Percentiles rank a stretch among this genome's conserved stretches.
Conservation (phyloP, 495 filamentous ascomycete species). For the Xylaria grammica region DNA sequence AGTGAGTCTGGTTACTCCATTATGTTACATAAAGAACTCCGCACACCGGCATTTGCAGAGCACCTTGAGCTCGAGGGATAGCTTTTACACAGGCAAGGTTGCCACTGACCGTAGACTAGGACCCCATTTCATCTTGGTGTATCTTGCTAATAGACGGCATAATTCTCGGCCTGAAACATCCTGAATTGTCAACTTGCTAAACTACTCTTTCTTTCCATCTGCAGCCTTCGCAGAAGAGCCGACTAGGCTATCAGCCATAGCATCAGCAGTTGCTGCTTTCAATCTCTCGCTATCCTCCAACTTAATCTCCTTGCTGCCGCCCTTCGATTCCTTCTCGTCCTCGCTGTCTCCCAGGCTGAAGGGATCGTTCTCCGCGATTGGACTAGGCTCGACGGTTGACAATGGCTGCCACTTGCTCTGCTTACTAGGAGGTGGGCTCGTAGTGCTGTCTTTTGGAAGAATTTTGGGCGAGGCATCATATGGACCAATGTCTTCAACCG, state of each 20-base stretch:
- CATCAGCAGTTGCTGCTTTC: slow-evolving; percentile 73
- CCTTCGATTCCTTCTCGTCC: slow-evolving; percentile 84
- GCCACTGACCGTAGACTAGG: neutral
- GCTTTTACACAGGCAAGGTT: neutral
- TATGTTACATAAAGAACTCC: neutral
- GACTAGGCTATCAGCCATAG: slow-evolving; percentile 60
- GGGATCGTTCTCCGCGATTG: slow-evolving; percentile 89
- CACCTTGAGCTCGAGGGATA: neutral
- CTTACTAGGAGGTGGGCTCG: slow-evolving; percentile 55
- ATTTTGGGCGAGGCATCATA: slow-evolving; percentile 66
- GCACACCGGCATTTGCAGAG: too few relatives aligned
- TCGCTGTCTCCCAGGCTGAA: slow-evolving; percentile 97
- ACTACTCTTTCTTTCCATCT: slow-evolving; percentile 28
- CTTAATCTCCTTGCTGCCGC: slow-evolving; percentile 57
- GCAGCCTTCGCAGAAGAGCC: slow-evolving; percentile 32
- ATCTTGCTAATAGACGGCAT: neutral
- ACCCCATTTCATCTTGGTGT: neutral
- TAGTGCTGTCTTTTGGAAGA: slow-evolving; percentile 44
- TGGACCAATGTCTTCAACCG: slow-evolving; percentile 77
- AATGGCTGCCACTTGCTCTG: slow-evolving; percentile 97
- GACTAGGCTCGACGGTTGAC: slow-evolving; percentile 82
- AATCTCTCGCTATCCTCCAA: slow-evolving; percentile 70
- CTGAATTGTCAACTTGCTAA: neutral
- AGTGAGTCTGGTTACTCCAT: neutral
- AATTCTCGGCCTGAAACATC: neutral